Evolutionary conservation across 1,284 basidiomycete genomes (phyloP).

Genomic region (Golubevia pallescens): DNA sequence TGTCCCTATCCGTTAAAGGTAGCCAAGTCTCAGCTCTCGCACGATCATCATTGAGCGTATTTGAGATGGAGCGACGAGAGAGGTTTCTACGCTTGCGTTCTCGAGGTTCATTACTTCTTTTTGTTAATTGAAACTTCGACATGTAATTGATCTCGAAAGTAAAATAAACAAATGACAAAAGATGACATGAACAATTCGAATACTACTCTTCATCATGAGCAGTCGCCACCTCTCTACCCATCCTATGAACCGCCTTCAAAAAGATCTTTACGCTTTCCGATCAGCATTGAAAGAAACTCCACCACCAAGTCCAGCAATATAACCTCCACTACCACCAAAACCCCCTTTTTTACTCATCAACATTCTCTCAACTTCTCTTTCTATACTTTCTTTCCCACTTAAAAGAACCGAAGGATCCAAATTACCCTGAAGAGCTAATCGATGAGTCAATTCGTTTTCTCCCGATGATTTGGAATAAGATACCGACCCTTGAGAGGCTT

Average conservation of each 20-base stretch:
- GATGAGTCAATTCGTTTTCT: conserved; percentile 45
- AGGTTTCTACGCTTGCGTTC: no score
- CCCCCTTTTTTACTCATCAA: conserved; percentile 47
- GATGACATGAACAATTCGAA: no score
- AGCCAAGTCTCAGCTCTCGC: no score
- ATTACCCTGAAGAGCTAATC: conserved; percentile 63
- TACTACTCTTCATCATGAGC: conserved; percentile 8
- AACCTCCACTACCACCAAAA: conserved; percentile 56
- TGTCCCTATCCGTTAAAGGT: no score
- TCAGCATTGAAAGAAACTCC: conserved; percentile 63
- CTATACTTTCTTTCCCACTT: conserved; percentile 55
- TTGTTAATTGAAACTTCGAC: no score
- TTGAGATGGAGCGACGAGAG: no score
- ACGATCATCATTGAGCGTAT: no score
- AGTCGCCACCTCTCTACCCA: conserved; percentile 40
- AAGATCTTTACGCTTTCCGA: conserved; percentile 50
- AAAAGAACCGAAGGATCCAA: conserved; percentile 60
- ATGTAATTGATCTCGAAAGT: no score
- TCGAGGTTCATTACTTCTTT: no score
- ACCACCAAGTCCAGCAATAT: conserved; percentile 59
- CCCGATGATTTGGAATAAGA: conserved; percentile 31
- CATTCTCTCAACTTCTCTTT: conserved; percentile 57
- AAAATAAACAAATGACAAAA: no score
- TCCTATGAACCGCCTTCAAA: conserved; percentile 52
- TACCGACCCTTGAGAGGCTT: conserved; percentile 25